Percentiles rank a stretch among this genome's conserved stretches.
Evolutionary conservation across 352 stramenopile genomes (phyloP).

Genomic region (Phytopythium sindhum): DNA sequence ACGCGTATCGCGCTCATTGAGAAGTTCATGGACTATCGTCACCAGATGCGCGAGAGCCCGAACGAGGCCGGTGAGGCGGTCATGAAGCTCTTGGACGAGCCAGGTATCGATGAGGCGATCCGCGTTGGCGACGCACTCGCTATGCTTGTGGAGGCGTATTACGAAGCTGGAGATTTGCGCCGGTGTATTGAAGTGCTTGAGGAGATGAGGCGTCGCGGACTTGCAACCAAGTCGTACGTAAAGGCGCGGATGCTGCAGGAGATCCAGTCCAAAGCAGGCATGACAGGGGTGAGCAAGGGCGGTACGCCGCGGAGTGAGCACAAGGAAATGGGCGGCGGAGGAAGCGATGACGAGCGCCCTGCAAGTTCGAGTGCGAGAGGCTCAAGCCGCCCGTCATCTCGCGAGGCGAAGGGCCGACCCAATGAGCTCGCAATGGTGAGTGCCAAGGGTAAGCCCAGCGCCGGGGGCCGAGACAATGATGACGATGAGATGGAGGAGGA

Average conservation of each 20-base stretch:
- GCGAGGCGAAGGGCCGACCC: slow-evolving; percentile 26
- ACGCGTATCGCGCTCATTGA: slow-evolving; percentile 72
- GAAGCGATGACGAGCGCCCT: slow-evolving; percentile 9
- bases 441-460: background rate
- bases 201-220: slow-evolving; percentile 65
- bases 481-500: slow-evolving; percentile 79
- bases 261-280: slow-evolving; percentile 52
- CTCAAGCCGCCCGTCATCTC: slow-evolving; percentile 22
- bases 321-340: slow-evolving; percentile 20
- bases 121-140: slow-evolving; percentile 88
- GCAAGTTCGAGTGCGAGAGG: slow-evolving; percentile 14
- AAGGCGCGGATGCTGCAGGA: slow-evolving; percentile 64
- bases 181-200: slow-evolving; percentile 72
- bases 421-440: background rate
- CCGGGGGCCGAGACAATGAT: slow-evolving; percentile 26
- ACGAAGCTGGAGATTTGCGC: slow-evolving; percentile 53
- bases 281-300: slow-evolving; percentile 22
- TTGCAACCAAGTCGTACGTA: slow-evolving; percentile 75
- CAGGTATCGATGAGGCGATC: slow-evolving; percentile 83
- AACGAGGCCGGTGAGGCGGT: slow-evolving; percentile 76
- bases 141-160: slow-evolving; percentile 82
- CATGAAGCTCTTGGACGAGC: slow-evolving; percentile 76
- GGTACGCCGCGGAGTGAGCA: slow-evolving; percentile 21
- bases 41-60: slow-evolving; percentile 56
- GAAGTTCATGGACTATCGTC: slow-evolving; percentile 78